These are phyloP conservation scores for Ambrosia artemisiifolia DNA, from an alignment of 129 eudicot species.

Conservation along the genomic window DNA sequence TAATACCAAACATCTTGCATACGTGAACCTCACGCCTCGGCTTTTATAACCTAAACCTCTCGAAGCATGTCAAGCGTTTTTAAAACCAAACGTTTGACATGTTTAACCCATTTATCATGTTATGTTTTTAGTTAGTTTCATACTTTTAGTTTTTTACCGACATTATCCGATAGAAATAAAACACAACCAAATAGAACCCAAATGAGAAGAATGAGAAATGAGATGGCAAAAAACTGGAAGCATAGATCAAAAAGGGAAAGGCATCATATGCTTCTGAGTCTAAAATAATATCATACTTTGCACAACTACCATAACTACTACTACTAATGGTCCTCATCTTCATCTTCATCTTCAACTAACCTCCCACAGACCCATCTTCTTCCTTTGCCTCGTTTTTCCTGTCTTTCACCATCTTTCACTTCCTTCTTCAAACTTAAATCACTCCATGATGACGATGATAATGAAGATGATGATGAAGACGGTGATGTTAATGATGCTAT, in stretches of 20 bases:
- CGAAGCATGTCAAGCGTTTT: no score
- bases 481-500: background rate
- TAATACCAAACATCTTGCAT: no score
- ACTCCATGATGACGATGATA: constrained; percentile 15
- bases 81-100: background rate
- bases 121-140: no score
- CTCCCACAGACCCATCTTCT: constrained; percentile 92
- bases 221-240: background rate
- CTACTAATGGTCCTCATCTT: background rate
- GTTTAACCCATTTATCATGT: background rate
- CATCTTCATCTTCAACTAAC: constrained; percentile 55
- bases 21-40: no score
- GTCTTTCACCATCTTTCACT: constrained; percentile 30
- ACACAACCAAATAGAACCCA: background rate
- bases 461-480: background rate
- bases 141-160: no score
- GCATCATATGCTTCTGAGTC: constrained; percentile 20
- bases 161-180: background rate
- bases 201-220: background rate
- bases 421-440: constrained; percentile 28
- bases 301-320: constrained; percentile 19
- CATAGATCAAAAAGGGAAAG: constrained; percentile 22
- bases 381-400: constrained; percentile 26
- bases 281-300: constrained; percentile 18
- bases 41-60: no score